Evolutionary conservation across 2,329 filamentous ascomycete genomes (phyloP), one percentile per base, ranked within the genome.

Genomic region (Fusarium sp.): DNA sequence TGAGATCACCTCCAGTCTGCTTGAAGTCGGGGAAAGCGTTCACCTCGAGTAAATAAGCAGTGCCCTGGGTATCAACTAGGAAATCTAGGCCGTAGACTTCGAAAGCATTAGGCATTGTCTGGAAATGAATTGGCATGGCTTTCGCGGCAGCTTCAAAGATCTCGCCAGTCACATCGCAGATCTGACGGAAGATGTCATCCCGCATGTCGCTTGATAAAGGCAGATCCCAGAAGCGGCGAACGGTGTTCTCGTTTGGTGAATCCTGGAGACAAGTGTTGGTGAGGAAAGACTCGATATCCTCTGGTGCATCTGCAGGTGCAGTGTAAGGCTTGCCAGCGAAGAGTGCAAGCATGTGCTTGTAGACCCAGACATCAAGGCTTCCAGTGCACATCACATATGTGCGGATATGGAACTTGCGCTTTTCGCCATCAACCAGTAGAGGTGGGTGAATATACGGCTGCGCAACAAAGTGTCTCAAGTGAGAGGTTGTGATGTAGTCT

Each of bases 21-120:
- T 88, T 90, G 77, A 98, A 98, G 82, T 99, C 96, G 12, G 96
- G 96, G 81, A 97, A 99, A 1, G 95, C 93, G 83, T 99, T 99
- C 32, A 97, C 88, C 83, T 99, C 96, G 60, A 99, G 83, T 76
- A 99, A 79, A 89, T 90, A 98, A 6, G 89, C 88, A 6, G 76
- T 85, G 0, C 89, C 90, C 11, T 79, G 75, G 1, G 78, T 85
- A 75, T 94, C 93, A 12, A 98, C 90, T 75, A 99, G 80, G 77
- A 96, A 99, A 79, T 99, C 96, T 44, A 98, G 80, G 0, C 96
- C 96, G 78, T 92, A 99, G 10, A 97, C 84, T 83, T 99, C 96
- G 77, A 98, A 98, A 0, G 91, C 93, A 78, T 97, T 95, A 1
- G 91, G 90, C 51, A 97, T 79, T 18, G 95, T 90, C 81, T 98